Percentiles rank a stretch among this genome's conserved stretches.
Conservation (phyloP, 139 green algal species). For the Tetraselmis striata region DNA sequence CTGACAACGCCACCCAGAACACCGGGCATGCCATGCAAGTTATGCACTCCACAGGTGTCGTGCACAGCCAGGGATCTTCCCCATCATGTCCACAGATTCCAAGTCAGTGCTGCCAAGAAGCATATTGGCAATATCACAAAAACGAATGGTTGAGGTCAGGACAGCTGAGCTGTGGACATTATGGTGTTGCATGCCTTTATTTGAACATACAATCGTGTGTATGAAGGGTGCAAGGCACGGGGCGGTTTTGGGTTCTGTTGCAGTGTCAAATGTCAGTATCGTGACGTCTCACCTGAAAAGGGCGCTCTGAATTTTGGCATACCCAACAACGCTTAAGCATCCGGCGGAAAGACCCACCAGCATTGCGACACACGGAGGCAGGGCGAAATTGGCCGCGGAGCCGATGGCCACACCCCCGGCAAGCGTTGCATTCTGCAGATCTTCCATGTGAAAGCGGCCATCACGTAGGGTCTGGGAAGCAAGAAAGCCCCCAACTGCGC, state of each 20-base stretch:
- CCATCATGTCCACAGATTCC: too few relatives aligned
- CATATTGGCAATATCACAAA: too few relatives aligned
- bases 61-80: too few relatives aligned
- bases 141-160: too few relatives aligned
- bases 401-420: constrained; percentile 62
- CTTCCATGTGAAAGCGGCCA: background rate
- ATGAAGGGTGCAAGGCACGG: too few relatives aligned
- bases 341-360: constrained; percentile 39
- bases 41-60: constrained; percentile 64
- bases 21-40: constrained; percentile 53
- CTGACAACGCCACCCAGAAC: constrained; percentile 35
- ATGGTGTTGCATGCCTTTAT: too few relatives aligned
- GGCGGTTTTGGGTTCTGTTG: too few relatives aligned
- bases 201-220: too few relatives aligned
- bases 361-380: constrained; percentile 20
- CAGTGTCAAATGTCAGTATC: too few relatives aligned
- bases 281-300: too few relatives aligned
- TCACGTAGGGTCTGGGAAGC: background rate
- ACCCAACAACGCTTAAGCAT: constrained; percentile 10
- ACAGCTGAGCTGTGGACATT: too few relatives aligned
- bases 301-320: background rate
- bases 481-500: background rate
- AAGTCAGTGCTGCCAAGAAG: too few relatives aligned
- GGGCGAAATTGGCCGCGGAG: constrained; percentile 38
- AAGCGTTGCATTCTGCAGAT: constrained; percentile 43